These are phyloP conservation scores for Rutstroemia sp. DNA, from an alignment of 2,329 filamentous ascomycete genomes.

Conservation along the genomic window DNA sequence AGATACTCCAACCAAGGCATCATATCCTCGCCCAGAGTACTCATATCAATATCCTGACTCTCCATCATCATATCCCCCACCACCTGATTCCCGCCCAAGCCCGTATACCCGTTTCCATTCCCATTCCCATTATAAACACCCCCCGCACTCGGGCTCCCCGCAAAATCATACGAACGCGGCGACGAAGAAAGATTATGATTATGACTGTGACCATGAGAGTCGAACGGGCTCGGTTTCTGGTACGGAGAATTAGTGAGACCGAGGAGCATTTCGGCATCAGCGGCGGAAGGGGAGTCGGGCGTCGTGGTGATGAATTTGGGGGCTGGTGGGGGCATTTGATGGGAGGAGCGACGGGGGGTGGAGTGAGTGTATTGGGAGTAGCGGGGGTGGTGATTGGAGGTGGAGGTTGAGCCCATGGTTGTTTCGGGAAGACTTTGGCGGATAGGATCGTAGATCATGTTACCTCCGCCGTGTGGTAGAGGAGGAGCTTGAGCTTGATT, in stretches of 20 bases:
- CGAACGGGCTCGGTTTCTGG: slow-evolving; percentile 14
- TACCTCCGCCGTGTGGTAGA: slow-evolving; percentile 36
- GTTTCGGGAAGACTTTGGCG: slow-evolving; percentile 46
- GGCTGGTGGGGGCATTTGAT: slow-evolving; percentile 25
- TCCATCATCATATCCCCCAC: slow-evolving; percentile 57
- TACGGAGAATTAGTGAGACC: slow-evolving; percentile 39
- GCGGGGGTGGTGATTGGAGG: too few species aligned
- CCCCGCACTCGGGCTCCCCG: slow-evolving; percentile 2
- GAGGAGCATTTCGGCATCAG: slow-evolving; percentile 40
- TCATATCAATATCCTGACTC: slow-evolving; percentile 71
- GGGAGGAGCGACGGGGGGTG: neutral
- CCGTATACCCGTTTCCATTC: slow-evolving; percentile 15
- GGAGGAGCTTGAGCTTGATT: too few species aligned
- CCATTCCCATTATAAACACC: slow-evolving; percentile 2
- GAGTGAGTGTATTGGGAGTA: too few species aligned
- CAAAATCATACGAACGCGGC: neutral
- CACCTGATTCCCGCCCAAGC: slow-evolving; percentile 19
- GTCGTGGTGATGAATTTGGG: slow-evolving; percentile 29
- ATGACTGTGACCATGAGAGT: slow-evolving; percentile 12
- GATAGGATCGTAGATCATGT: slow-evolving; percentile 54
- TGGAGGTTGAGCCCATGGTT: slow-evolving; percentile 18
- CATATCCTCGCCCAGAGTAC: slow-evolving; percentile 58
- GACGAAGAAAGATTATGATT: slow-evolving; percentile 3
- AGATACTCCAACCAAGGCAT: slow-evolving; percentile 72
- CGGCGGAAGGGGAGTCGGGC: slow-evolving; percentile 32